Evolutionary conservation across 225 moss, liverwort and hornwort species (phyloP).

Genomic region (Neckera pumila): DNA sequence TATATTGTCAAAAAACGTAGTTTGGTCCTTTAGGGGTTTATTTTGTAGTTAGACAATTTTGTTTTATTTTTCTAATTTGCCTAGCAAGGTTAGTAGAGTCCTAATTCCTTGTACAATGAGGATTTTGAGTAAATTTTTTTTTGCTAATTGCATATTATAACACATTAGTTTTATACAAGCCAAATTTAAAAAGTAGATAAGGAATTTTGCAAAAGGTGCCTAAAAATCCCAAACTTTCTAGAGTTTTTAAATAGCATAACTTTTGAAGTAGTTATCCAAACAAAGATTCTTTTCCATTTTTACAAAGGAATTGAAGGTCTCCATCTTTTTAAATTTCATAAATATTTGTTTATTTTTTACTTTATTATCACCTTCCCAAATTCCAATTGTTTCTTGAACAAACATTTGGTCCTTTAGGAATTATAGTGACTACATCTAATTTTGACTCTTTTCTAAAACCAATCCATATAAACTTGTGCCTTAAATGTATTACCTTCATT

Average conservation of each 20-base stretch:
- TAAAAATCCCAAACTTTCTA: rapidly evolving
- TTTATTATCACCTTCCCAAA: too few relatives aligned
- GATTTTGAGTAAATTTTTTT: not conserved
- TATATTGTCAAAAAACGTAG: too few relatives aligned
- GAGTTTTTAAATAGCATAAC: rapidly evolving
- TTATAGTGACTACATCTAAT: rapidly evolving
- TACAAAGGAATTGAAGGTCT: not conserved
- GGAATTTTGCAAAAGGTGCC: not conserved
- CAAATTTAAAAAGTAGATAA: not conserved
- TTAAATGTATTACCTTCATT: not conserved
- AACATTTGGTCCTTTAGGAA: not conserved
- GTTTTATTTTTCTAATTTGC: not conserved
- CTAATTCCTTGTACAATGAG: not conserved
- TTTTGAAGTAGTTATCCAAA: rapidly evolving
- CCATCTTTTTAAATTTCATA: not conserved
- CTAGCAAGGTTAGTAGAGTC: rapidly evolving
- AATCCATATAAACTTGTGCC: rapidly evolving
- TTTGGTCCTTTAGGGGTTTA: too few relatives aligned
- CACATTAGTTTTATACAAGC: not conserved
- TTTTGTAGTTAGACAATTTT: not conserved
- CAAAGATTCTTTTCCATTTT: not conserved
- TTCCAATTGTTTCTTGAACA: too few relatives aligned
- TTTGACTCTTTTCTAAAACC: too few relatives aligned
- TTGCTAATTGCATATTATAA: too few relatives aligned
- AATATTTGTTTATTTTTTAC: not conserved